A percentile compares a stretch with the other conserved stretches of the same genome.
Conservation (phyloP, 805 yeast genomes). For the Phaffomyces opuntiae region DNA sequence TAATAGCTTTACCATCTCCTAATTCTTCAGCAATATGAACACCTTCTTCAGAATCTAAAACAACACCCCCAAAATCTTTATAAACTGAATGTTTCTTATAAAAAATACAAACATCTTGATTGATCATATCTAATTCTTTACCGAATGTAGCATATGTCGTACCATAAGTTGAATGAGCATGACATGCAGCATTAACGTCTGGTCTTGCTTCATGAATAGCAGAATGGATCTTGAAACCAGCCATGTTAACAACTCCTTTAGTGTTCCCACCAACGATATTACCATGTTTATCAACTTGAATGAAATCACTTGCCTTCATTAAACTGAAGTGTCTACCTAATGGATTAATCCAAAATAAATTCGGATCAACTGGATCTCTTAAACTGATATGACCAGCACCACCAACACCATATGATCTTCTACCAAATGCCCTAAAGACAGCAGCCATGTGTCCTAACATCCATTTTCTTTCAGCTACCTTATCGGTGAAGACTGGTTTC, state of each 20-base stretch:
- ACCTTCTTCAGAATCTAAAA: constrained; percentile 60
- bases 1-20: constrained; percentile 47
- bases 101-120: constrained; percentile 69
- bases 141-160: constrained; percentile 63
- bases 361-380: constrained; percentile 75
- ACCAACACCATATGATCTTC: constrained; percentile 72
- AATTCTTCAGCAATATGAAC: constrained; percentile 50
- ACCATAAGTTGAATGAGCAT: constrained; percentile 59
- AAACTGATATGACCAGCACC: constrained; percentile 82
- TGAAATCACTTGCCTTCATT: constrained; percentile 55
- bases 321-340: constrained; percentile 68
- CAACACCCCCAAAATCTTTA: constrained; percentile 71
- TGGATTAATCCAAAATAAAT: constrained; percentile 87
- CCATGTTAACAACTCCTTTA: constrained; percentile 49
- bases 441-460: constrained; percentile 73
- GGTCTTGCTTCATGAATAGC: constrained; percentile 63
- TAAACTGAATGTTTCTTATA: constrained; percentile 64
- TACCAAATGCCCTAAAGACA: constrained; percentile 76
- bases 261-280: constrained; percentile 53
- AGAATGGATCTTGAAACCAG: constrained; percentile 67
- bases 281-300: constrained; percentile 56
- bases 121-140: constrained; percentile 65
- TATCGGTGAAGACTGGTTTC: constrained; percentile 46
- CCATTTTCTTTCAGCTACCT: constrained; percentile 45
- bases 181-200: constrained; percentile 67